A percentile compares a stretch with the other conserved stretches of the same genome.
Conservation (phyloP, 192 early-diverging fungal genomes). For the Entomortierella beljakovae region DNA sequence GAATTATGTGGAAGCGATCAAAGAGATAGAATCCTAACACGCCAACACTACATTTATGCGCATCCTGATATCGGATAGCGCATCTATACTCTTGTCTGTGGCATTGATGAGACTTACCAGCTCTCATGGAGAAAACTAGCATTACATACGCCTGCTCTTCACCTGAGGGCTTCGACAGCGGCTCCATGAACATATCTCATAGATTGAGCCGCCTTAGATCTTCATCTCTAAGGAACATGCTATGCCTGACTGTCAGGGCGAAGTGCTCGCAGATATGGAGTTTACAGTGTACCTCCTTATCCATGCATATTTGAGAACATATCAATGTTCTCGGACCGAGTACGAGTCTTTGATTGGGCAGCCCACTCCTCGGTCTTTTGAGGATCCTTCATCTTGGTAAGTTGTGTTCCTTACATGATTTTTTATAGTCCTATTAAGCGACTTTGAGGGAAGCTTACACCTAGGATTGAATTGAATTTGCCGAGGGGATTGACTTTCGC, state of each 20-base stretch:
- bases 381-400: too few relatives aligned
- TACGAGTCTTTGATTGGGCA: not conserved
- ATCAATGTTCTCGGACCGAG: not conserved
- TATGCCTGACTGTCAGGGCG: not conserved
- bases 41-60: not conserved
- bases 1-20: slow-evolving; percentile 4
- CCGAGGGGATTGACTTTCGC: too few relatives aligned
- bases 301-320: not conserved
- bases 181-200: not conserved
- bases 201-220: not conserved
- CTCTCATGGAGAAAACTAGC: not conserved
- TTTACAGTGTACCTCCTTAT: not conserved
- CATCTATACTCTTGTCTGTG: not conserved
- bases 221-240: slow-evolving; percentile 5
- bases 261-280: slow-evolving; percentile 2
- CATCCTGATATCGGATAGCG: slow-evolving; percentile 3
- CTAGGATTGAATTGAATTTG: too few relatives aligned
- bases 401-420: too few relatives aligned
- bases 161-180: not conserved
- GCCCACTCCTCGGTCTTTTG: too few relatives aligned
- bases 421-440: too few relatives aligned
- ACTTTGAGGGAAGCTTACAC: too few relatives aligned
- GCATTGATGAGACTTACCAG: not conserved
- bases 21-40: not conserved
- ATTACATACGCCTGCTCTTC: not conserved